Evolutionary conservation across 148 eudicot genomes (phyloP).

Genomic region (Pouteria glomerata): DNA sequence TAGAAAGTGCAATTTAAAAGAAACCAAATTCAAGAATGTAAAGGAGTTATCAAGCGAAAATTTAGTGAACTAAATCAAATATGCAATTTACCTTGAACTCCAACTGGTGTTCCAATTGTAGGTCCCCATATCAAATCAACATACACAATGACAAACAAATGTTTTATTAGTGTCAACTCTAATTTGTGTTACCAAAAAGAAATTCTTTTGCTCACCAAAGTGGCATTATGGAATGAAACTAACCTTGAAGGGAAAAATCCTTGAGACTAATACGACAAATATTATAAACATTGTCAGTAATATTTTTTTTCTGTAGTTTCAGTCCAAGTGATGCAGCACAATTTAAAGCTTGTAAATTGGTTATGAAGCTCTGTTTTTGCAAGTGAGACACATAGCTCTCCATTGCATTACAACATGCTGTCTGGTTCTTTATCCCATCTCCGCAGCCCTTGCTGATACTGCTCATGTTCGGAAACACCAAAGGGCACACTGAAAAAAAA

Average conservation of each 20-base stretch:
- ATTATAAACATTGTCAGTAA: constrained; percentile 62
- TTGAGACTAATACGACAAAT: constrained; percentile 89
- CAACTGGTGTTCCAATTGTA: constrained; percentile 43
- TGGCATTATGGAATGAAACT: constrained; percentile 9
- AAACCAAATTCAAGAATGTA: not conserved
- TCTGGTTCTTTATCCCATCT: constrained; percentile 36
- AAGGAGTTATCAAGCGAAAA: not conserved
- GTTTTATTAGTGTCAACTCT: constrained; percentile 12
- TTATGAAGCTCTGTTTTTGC: constrained; percentile 87
- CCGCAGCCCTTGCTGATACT: constrained; percentile 52
- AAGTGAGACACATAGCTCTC: constrained; percentile 70
- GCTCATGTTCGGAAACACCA: constrained; percentile 60
- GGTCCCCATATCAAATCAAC: constrained; percentile 21
- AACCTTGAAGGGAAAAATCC: constrained; percentile 96
- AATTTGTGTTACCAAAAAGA: not conserved
- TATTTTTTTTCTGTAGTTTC: constrained; percentile 63
- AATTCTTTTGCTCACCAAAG: constrained; percentile 1
- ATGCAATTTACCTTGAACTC: constrained; percentile 56
- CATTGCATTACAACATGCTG: constrained; percentile 63
- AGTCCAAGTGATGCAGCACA: constrained; percentile 91
- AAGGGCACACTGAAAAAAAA: constrained; percentile 72
- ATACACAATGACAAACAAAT: constrained; percentile 19
- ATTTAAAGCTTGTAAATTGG: constrained; percentile 92
- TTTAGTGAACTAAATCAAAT: not conserved
- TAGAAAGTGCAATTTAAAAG: not conserved